Conservation (phyloP, 495 filamentous ascomycete genomes). For the Penicillium coprophilum region DNA sequence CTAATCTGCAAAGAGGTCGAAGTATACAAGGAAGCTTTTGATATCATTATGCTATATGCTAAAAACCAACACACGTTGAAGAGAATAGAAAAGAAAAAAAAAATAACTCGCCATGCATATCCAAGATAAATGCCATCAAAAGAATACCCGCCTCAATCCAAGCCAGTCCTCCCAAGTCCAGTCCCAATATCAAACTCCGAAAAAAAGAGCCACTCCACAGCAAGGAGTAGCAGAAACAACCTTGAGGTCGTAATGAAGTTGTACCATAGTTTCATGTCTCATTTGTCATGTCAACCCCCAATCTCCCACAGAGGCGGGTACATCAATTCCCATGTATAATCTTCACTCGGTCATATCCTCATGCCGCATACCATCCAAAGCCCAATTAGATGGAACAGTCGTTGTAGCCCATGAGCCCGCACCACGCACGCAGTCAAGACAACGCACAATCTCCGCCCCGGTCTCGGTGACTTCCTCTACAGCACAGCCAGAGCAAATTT, state of each 20-base stretch:
- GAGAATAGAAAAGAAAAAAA: background rate
- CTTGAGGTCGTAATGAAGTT: background rate
- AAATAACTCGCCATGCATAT: constrained; percentile 1
- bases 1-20: no score
- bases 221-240: constrained; percentile 5
- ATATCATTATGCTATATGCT: constrained; percentile 22
- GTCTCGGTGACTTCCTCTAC: constrained; percentile 44
- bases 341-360: background rate
- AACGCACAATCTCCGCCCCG: constrained; percentile 40
- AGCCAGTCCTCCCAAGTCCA: background rate
- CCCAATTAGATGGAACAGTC: constrained; percentile 15
- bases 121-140: background rate
- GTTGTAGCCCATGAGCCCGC: constrained; percentile 13
- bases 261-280: constrained; percentile 4
- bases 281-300: background rate
- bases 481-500: constrained; percentile 45
- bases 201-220: background rate
- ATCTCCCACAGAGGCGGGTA: background rate
- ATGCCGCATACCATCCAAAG: constrained; percentile 18
- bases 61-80: background rate
- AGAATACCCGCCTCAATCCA: background rate
- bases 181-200: constrained; percentile 6
- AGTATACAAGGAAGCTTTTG: constrained; percentile 1
- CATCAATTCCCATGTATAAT: background rate
- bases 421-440: constrained; percentile 39